Conservation (phyloP, 1,284 basidiomycete species). For the Ustilago nuda region DNA sequence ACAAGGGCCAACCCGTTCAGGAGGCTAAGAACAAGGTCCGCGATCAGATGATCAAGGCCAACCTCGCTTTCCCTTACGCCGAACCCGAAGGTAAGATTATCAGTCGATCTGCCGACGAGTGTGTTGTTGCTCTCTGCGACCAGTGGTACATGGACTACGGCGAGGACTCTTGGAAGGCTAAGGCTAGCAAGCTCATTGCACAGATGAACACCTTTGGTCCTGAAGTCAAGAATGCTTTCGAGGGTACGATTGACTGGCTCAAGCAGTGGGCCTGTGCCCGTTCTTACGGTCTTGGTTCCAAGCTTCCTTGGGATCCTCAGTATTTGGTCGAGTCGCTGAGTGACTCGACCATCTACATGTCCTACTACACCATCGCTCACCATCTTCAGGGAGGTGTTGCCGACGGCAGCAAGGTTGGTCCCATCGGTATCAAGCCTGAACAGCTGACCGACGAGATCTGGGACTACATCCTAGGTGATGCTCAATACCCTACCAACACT, state of each 20-base stretch:
- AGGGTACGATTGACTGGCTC: conserved; percentile 92
- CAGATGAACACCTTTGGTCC: conserved; percentile 89
- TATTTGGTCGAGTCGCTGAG: conserved; percentile 97
- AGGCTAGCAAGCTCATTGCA: conserved; percentile 84
- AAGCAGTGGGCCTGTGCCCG: conserved; percentile 99
- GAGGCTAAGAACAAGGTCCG: conserved; percentile 92
- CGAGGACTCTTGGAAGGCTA: conserved; percentile 85
- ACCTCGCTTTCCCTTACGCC: conserved; percentile 88
- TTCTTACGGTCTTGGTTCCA: conserved; percentile 94
- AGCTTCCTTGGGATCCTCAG: conserved; percentile 94
- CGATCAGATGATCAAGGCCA: conserved; percentile 82
- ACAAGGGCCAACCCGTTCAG: conserved; percentile 85
- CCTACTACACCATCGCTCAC: conserved; percentile 90
- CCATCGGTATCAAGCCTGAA: conserved; percentile 84
- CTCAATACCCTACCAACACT: conserved; percentile 78
- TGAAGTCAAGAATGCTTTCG: conserved; percentile 92
- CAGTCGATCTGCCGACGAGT: conserved; percentile 91
- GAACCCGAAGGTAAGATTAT: conserved; percentile 95
- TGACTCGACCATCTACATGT: conserved; percentile 99
- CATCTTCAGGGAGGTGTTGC: conserved; percentile 73
- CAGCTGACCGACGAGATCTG: conserved; percentile 98
- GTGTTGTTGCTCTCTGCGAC: conserved; percentile 96
- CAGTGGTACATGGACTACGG: conserved; percentile 99
- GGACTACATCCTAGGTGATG: conserved; percentile 90
- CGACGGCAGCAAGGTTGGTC: conserved; percentile 83